Conservation (phyloP, 768 basidiomycete species). For the Termitomyces sp. region DNA sequence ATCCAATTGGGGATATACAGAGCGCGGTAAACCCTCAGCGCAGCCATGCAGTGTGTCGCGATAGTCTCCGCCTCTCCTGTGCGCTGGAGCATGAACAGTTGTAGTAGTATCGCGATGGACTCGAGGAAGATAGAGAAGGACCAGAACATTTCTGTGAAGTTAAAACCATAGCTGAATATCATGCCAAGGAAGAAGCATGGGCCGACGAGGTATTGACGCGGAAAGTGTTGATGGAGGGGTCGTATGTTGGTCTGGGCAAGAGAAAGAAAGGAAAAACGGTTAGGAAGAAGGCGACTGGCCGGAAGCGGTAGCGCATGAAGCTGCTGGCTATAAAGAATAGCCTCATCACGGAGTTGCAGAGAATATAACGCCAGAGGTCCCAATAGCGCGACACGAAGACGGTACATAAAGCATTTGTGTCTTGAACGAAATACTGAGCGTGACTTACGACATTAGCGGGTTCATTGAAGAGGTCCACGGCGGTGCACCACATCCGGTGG, state of each 20-base stretch:
- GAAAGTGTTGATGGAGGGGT: conserved; percentile 96
- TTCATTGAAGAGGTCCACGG: neutral
- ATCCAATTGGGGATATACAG: conserved; percentile 99
- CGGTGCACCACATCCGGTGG: neutral
- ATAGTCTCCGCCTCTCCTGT: conserved; percentile 98
- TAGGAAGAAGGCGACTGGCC: conserved; percentile 46
- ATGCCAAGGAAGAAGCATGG: conserved; percentile 73
- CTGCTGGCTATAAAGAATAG: conserved; percentile 89
- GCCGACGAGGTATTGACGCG: conserved; percentile 81
- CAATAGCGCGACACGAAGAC: conserved; percentile 91
- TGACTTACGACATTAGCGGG: neutral
- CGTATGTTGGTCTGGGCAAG: conserved; percentile 75
- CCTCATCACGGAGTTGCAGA: conserved; percentile 96
- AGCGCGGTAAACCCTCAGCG: conserved; percentile 85
- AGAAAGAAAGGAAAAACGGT: neutral
- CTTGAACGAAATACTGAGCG: conserved; percentile 89
- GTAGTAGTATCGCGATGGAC: conserved; percentile 90
- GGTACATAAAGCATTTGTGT: conserved; percentile 86
- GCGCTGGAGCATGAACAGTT: conserved; percentile 94
- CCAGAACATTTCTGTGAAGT: conserved; percentile 76
- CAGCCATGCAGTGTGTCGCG: conserved; percentile 95
- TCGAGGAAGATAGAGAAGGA: conserved; percentile 98
- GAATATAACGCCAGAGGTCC: conserved; percentile 73
- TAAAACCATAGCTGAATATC: conserved; percentile 87
- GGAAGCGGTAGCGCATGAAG: conserved; percentile 84